These are phyloP conservation scores for Wallacemonas sp. DNA, from an alignment of 208 protist genomes.

Conservation along the genomic window DNA sequence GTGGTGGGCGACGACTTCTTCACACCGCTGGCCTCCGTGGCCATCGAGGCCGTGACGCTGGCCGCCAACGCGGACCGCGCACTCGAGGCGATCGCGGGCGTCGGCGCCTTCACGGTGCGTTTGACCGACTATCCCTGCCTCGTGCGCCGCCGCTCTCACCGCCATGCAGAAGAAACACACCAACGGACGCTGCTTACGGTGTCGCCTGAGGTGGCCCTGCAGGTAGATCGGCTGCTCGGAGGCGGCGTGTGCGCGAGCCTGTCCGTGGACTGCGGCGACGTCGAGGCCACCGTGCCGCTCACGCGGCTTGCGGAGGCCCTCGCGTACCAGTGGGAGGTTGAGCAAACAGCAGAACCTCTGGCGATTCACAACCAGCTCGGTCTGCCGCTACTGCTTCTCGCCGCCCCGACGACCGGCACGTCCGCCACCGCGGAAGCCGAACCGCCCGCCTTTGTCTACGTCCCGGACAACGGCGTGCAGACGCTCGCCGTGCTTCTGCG, in stretches of 20 bases:
- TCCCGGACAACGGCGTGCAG: neutral
- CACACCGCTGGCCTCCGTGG: conserved; percentile 25
- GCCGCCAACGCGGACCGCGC: conserved; percentile 27
- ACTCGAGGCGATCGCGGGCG: conserved; percentile 19
- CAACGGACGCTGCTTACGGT: conserved; percentile 29
- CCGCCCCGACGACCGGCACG: neutral
- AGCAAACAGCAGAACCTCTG: conserved; percentile 21
- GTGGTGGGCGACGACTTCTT: conserved; percentile 54
- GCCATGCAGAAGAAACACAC: neutral
- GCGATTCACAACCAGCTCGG: conserved; percentile 42
- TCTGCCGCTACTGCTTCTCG: conserved; percentile 27
- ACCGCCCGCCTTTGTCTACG: conserved; percentile 2
- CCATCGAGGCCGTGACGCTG: conserved; percentile 23
- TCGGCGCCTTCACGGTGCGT: conserved; percentile 14
- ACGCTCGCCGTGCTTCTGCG: neutral
- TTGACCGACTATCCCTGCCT: conserved; percentile 31
- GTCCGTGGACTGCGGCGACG: conserved; percentile 27
- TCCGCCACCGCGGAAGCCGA: neutral
- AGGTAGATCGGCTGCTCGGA: conserved; percentile 22
- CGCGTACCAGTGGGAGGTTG: conserved; percentile 12
- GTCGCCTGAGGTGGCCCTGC: conserved; percentile 39
- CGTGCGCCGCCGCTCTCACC: neutral
- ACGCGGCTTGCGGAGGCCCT: conserved; percentile 24
- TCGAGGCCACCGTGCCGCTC: conserved; percentile 33
- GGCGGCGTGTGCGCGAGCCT: conserved; percentile 29